Evolutionary conservation across 1,284 basidiomycete species (phyloP).

Genomic region (Puccinia sorghi): DNA sequence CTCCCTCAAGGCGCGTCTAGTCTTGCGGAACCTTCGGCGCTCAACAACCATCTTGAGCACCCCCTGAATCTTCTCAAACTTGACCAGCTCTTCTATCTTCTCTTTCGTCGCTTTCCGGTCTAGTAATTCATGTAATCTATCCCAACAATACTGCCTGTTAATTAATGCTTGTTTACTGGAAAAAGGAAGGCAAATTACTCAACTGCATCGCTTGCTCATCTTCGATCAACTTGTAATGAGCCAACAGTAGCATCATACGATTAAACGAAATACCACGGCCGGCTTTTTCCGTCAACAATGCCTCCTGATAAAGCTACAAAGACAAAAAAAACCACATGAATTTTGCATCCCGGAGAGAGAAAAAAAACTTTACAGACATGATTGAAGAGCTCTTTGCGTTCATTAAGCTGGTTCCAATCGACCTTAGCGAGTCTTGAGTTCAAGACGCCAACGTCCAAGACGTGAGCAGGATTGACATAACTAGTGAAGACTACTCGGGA

Average conservation of each 20-base stretch:
- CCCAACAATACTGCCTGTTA: background rate
- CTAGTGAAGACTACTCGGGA: background rate
- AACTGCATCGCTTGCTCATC: constrained; percentile 62
- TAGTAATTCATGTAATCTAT: constrained; percentile 77
- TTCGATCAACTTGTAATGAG: constrained; percentile 88
- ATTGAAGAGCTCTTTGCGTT: constrained; percentile 16
- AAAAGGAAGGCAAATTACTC: background rate
- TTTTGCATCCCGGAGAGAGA: background rate
- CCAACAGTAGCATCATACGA: constrained; percentile 81
- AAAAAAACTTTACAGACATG: background rate
- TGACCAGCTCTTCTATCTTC: constrained; percentile 76
- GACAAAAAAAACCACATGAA: background rate
- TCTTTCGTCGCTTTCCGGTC: constrained; percentile 73
- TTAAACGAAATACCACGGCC: constrained; percentile 85
- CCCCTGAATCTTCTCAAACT: constrained; percentile 78
- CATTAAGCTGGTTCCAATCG: constrained; percentile 9
- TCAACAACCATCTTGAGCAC: constrained; percentile 73
- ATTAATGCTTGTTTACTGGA: background rate
- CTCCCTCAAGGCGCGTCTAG: background rate
- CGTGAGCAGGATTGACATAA: background rate
- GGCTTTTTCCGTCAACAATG: constrained; percentile 66
- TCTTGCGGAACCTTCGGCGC: constrained; percentile 66
- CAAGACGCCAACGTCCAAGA: constrained; percentile 10
- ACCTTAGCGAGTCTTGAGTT: background rate
- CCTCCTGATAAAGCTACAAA: constrained; percentile 72